phyloP scores from a whole-genome alignment of 306 rosid species.

The Medicago ruthenica region DNA sequence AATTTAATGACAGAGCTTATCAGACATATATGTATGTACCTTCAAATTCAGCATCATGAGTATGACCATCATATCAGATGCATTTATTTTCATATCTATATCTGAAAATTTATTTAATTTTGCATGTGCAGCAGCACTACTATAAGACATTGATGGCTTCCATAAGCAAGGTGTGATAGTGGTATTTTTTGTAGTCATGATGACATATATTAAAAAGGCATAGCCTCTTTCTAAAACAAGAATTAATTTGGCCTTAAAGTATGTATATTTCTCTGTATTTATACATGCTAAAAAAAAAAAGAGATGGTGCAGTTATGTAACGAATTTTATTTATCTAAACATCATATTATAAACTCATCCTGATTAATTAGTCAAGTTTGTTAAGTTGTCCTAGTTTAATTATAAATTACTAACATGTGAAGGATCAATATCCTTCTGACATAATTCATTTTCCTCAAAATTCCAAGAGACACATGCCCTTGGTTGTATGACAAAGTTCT shows the following conservation, averaged over 20 bases:
- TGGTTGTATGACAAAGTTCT: constrained; percentile 41
- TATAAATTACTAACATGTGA: constrained; percentile 14
- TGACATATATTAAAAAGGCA: constrained; percentile 22
- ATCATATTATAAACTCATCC: neutral
- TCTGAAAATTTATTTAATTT: constrained; percentile 36
- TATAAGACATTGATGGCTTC: constrained; percentile 37
- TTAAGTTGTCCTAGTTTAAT: neutral
- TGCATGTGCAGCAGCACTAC: constrained; percentile 40
- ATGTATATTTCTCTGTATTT: neutral
- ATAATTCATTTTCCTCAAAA: neutral
- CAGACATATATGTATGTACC: neutral
- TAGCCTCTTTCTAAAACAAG: neutral
- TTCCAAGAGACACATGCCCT: constrained; percentile 7
- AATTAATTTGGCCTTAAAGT: too few species aligned
- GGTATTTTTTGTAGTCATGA: neutral
- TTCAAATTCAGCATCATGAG: constrained; percentile 32
- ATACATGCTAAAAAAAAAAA: neutral
- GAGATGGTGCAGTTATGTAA: neutral
- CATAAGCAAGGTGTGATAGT: constrained; percentile 12
- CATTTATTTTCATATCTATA: constrained; percentile 41
- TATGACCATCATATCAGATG: constrained; percentile 28
- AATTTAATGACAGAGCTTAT: neutral
- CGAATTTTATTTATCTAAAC: neutral
- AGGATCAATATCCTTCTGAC: neutral
- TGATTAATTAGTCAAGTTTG: neutral